phyloP scores from a whole-genome alignment of 768 basidiomycete genomes.

The Boletus vermiculosoides region DNA sequence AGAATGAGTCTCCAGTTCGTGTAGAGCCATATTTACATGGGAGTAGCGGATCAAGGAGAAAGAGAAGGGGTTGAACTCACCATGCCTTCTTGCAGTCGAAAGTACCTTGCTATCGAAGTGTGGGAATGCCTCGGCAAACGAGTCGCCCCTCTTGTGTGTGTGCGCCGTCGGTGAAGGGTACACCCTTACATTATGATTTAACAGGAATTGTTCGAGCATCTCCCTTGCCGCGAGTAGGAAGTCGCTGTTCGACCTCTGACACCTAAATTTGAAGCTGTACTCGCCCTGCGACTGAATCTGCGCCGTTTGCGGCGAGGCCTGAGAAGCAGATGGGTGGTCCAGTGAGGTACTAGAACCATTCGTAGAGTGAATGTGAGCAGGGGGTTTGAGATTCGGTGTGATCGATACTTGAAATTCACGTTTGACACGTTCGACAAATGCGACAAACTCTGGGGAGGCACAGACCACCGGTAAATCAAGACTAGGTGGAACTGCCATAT shows the following conservation, averaged over 20 bases:
- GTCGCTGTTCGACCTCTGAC: slow-evolving; percentile 93
- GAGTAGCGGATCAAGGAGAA: slow-evolving; percentile 30
- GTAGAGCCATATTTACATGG: not conserved
- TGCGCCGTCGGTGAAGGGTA: slow-evolving; percentile 79
- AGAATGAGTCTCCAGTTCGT: slow-evolving; percentile 8
- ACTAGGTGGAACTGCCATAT: slow-evolving; percentile 86
- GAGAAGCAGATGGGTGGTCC: slow-evolving; percentile 40
- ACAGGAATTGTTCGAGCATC: slow-evolving; percentile 88
- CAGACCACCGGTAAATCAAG: slow-evolving; percentile 75
- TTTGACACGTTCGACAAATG: slow-evolving; percentile 88
- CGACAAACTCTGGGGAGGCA: slow-evolving; percentile 75
- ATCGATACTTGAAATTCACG: slow-evolving; percentile 92
- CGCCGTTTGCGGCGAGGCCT: slow-evolving; percentile 19
- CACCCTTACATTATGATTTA: slow-evolving; percentile 78
- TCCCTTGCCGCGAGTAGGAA: slow-evolving; percentile 88
- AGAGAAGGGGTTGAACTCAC: slow-evolving; percentile 32
- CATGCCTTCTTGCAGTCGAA: slow-evolving; percentile 70
- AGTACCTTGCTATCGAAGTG: slow-evolving; percentile 96
- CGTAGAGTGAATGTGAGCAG: slow-evolving; percentile 34
- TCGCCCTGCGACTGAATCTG: slow-evolving; percentile 44
- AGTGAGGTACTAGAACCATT: slow-evolving; percentile 52
- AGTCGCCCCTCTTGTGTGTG: slow-evolving; percentile 83
- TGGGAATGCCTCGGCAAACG: slow-evolving; percentile 93
- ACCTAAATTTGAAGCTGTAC: slow-evolving; percentile 92
- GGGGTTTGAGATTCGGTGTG: slow-evolving; percentile 68